phyloP scores from a whole-genome alignment of 2,329 filamentous ascomycete species.

The Atkinsonella texensis region DNA sequence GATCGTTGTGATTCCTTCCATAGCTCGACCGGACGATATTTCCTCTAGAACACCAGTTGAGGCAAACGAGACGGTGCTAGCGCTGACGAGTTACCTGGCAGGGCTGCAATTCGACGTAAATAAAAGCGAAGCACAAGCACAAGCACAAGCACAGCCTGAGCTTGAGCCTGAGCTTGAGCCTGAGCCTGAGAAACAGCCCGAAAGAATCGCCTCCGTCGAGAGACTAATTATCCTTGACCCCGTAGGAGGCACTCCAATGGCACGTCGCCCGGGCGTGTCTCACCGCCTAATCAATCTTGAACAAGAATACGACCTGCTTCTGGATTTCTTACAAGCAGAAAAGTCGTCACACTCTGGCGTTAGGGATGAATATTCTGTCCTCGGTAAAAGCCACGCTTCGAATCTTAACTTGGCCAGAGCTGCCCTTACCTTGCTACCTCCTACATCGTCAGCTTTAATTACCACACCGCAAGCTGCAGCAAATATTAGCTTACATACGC shows the following conservation, averaged over 20 bases:
- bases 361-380: not conserved
- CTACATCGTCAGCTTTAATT: slow-evolving; percentile 76
- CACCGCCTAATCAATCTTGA: slow-evolving; percentile 76
- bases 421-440: slow-evolving; percentile 63
- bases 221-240: slow-evolving; percentile 82
- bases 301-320: slow-evolving; percentile 68
- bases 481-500: slow-evolving; percentile 13
- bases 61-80: slow-evolving; percentile 55
- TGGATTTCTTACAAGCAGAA: slow-evolving; percentile 40
- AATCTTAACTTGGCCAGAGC: slow-evolving; percentile 65
- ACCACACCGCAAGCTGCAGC: slow-evolving; percentile 80
- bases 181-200: slow-evolving; percentile 15
- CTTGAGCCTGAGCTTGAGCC: too few relatives aligned
- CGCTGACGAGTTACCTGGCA: slow-evolving; percentile 64
- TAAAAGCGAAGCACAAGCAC: slow-evolving; percentile 1
- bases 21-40: slow-evolving; percentile 30
- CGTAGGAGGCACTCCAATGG: slow-evolving; percentile 69
- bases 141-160: slow-evolving; percentile 18
- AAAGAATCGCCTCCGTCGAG: slow-evolving; percentile 55
- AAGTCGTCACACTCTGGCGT: slow-evolving; percentile 6
- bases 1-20: slow-evolving; percentile 27
- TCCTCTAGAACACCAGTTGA: slow-evolving; percentile 28
- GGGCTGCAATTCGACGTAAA: slow-evolving; percentile 41
- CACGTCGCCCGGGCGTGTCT: slow-evolving; percentile 24
- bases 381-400: slow-evolving; percentile 38